These are phyloP conservation scores for Volutella citrinella DNA, from an alignment of 2,329 filamentous ascomycete species.

Conservation along the genomic window DNA sequence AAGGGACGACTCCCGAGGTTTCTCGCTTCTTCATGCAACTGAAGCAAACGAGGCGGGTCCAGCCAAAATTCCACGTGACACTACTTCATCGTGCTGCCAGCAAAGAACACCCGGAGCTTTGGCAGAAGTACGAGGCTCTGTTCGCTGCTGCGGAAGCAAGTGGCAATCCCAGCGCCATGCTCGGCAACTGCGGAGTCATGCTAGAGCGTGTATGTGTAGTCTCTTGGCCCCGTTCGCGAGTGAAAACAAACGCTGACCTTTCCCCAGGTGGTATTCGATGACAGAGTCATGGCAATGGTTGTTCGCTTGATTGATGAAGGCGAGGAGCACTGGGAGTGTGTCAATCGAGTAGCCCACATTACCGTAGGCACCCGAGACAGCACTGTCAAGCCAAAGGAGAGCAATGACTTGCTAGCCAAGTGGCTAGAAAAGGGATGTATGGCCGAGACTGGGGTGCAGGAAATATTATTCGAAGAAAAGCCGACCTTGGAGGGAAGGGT, in stretches of 20 bases:
- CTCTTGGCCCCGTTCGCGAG: background rate
- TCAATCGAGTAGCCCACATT: constrained; percentile 79
- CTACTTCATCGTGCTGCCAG: constrained; percentile 76
- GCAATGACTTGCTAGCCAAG: constrained; percentile 74
- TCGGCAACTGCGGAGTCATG: constrained; percentile 64
- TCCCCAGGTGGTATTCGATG: constrained; percentile 73
- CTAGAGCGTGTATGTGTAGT: constrained; percentile 48
- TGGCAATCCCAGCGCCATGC: constrained; percentile 26
- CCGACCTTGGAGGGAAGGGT: constrained; percentile 47
- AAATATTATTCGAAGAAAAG: constrained; percentile 49
- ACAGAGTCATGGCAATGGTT: constrained; percentile 86
- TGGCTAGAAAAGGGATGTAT: constrained; percentile 64
- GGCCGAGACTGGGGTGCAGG: constrained; percentile 41
- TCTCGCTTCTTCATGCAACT: constrained; percentile 70
- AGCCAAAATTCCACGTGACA: constrained; percentile 89
- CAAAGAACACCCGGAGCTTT: constrained; percentile 63
- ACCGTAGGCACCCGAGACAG: constrained; percentile 79
- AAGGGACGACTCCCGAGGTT: constrained; percentile 42
- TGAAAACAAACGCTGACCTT: constrained; percentile 9
- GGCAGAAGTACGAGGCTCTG: constrained; percentile 68
- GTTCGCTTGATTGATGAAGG: constrained; percentile 64
- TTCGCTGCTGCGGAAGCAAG: constrained; percentile 44
- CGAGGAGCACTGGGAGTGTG: constrained; percentile 62
- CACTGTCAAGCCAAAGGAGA: constrained; percentile 86
- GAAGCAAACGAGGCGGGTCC: constrained; percentile 69